These are phyloP conservation scores for Nakazawaea populi DNA, from an alignment of 805 yeast genomes.

Conservation along the genomic window DNA sequence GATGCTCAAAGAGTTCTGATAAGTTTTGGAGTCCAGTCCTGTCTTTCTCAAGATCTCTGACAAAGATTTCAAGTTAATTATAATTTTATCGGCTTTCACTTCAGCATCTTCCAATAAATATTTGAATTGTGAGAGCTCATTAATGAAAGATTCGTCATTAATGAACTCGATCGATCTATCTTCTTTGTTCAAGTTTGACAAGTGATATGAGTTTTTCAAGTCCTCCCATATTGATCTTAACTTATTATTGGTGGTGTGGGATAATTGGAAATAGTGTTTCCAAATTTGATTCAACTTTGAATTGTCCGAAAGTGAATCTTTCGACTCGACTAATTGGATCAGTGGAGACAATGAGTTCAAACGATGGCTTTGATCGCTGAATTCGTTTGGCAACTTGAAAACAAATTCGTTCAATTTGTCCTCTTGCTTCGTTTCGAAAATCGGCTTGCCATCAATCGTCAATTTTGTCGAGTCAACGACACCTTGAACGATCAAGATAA, in stretches of 20 bases:
- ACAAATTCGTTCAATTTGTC: constrained; percentile 17
- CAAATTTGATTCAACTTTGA: constrained; percentile 15
- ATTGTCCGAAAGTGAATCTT: constrained; percentile 4
- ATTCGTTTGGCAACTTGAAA: constrained; percentile 18
- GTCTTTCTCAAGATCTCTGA: constrained; percentile 34
- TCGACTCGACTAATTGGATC: constrained; percentile 17
- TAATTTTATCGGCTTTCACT: constrained; percentile 21
- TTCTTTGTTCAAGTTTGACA: constrained; percentile 7
- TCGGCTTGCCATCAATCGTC: constrained; percentile 18
- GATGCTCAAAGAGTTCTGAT: constrained; percentile 29
- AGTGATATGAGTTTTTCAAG: constrained; percentile 20
- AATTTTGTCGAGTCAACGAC: constrained; percentile 27
- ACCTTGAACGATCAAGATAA: constrained; percentile 37
- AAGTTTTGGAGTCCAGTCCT: constrained; percentile 37
- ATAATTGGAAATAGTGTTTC: constrained; percentile 18
- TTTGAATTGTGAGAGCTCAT: constrained; percentile 42
- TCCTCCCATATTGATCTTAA: constrained; percentile 31
- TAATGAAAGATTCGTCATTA: constrained; percentile 41
- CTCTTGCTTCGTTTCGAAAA: constrained; percentile 13
- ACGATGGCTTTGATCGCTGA: constrained; percentile 13
- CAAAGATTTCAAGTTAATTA: constrained; percentile 38
- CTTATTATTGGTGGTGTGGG: constrained; percentile 24
- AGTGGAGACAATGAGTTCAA: constrained; percentile 21
- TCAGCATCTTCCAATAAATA: constrained; percentile 26
- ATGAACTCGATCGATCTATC: constrained; percentile 23